phyloP scores from a whole-genome alignment of 2,329 filamentous ascomycete genomes.

The Pseudogymnoascus sp. region DNA sequence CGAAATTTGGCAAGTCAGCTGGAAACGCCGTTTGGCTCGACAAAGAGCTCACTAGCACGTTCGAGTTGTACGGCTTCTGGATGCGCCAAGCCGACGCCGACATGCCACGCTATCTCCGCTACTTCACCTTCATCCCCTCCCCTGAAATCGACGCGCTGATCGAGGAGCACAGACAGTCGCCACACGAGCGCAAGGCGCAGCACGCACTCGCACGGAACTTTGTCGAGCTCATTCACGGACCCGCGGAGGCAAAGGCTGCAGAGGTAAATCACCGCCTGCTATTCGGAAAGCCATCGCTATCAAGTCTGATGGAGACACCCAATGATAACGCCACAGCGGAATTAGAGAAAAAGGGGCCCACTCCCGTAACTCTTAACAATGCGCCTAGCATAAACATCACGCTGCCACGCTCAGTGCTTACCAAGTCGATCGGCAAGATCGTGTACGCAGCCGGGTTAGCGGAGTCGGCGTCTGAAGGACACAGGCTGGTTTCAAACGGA shows the following conservation, averaged over 20 bases:
- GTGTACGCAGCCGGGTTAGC: slow-evolving; percentile 54
- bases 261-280: slow-evolving; percentile 46
- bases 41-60: slow-evolving; percentile 66
- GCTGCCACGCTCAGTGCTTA: slow-evolving; percentile 51
- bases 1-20: slow-evolving; percentile 90
- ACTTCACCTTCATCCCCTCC: slow-evolving; percentile 82
- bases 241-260: slow-evolving; percentile 53
- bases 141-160: slow-evolving; percentile 61
- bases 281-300: slow-evolving; percentile 33
- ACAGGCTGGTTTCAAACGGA: slow-evolving; percentile 46
- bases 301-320: slow-evolving; percentile 10
- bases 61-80: slow-evolving; percentile 89
- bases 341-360: slow-evolving; percentile 1
- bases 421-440: slow-evolving; percentile 50
- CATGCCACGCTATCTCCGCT: slow-evolving; percentile 71
- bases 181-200: slow-evolving; percentile 69
- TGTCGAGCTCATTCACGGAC: slow-evolving; percentile 69
- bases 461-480: slow-evolving; percentile 47
- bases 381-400: slow-evolving; percentile 47
- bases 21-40: slow-evolving; percentile 95
- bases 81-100: slow-evolving; percentile 73
- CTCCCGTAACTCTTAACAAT: slow-evolving; percentile 34
- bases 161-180: slow-evolving; percentile 57
- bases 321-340: slow-evolving; percentile 9
- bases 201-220: slow-evolving; percentile 79